Evolutionary conservation across 2,329 filamentous ascomycete species (phyloP).

Genomic region (Pseudocercospora ulei): DNA sequence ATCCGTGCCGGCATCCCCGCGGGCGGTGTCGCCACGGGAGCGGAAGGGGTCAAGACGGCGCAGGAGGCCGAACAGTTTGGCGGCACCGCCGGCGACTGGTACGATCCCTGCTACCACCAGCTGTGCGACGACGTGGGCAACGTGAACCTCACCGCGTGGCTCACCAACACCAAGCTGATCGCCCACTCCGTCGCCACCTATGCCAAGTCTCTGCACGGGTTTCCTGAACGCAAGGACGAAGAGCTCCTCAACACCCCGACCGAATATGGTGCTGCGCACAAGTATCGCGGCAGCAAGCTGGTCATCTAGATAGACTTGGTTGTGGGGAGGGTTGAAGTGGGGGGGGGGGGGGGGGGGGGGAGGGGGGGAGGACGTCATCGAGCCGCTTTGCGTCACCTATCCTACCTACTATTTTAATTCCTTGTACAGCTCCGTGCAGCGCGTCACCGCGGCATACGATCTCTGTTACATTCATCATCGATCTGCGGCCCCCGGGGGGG

Average conservation of each 20-base stretch:
- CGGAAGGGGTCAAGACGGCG: conserved; percentile 61
- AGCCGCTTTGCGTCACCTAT: too few species aligned
- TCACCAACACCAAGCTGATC: conserved; percentile 50
- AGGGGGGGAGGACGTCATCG: too few species aligned
- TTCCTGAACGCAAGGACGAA: conserved; percentile 33
- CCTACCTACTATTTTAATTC: too few species aligned
- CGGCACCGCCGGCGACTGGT: conserved; percentile 47
- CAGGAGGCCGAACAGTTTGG: conserved; percentile 59
- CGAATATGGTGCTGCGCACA: conserved; percentile 16
- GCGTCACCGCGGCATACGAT: too few species aligned
- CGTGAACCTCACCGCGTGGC: conserved; percentile 48
- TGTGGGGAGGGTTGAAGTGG: too few species aligned
- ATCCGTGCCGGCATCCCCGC: conserved; percentile 21
- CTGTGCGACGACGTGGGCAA: conserved; percentile 34
- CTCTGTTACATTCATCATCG: too few species aligned
- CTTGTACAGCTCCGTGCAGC: too few species aligned
- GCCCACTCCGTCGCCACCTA: conserved; percentile 65
- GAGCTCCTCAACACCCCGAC: conserved; percentile 3
- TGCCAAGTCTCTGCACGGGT: conserved; percentile 55
- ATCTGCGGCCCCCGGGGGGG: too few species aligned
- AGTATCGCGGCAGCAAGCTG: conserved; percentile 21
- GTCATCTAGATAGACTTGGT: conserved; percentile 19
- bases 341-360: too few species aligned
- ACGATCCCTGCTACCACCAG: conserved; percentile 36
- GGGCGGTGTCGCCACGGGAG: conserved; percentile 27